A percentile compares a stretch with the other conserved stretches of the same genome.
These are phyloP conservation scores for Plenodomus lindquistii DNA, from an alignment of 2,329 filamentous ascomycete genomes.

Conservation along the genomic window DNA sequence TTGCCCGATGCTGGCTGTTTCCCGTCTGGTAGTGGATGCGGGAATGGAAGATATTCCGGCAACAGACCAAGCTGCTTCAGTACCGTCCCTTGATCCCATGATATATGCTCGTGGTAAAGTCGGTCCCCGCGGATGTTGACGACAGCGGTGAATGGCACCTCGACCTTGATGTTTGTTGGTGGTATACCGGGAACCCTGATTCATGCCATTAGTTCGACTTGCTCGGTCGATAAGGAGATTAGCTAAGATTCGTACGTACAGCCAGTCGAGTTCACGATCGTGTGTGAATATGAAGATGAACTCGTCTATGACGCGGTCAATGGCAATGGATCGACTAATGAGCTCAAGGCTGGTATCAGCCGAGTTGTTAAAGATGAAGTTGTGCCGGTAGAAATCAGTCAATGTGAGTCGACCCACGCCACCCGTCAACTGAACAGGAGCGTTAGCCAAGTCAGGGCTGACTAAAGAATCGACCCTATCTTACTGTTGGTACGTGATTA, in stretches of 20 bases:
- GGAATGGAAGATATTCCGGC: slow-evolving; percentile 67
- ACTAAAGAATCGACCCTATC: neutral
- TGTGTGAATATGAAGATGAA: slow-evolving; percentile 31
- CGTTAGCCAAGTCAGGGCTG: neutral
- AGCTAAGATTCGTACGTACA: slow-evolving; percentile 30
- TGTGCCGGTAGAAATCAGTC: slow-evolving; percentile 67
- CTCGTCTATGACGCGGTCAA: slow-evolving; percentile 61
- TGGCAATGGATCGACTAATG: slow-evolving; percentile 69
- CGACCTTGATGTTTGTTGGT: slow-evolving; percentile 46
- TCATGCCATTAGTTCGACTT: too few species aligned
- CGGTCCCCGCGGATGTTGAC: slow-evolving; percentile 69
- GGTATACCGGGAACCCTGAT: slow-evolving; percentile 14
- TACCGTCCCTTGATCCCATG: slow-evolving; percentile 67
- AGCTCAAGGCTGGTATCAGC: slow-evolving; percentile 68
- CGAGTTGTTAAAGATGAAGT: slow-evolving; percentile 75
- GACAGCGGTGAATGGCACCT: slow-evolving; percentile 64
- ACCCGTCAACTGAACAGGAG: slow-evolving; percentile 53
- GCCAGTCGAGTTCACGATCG: slow-evolving; percentile 23
- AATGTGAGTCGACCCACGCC: slow-evolving; percentile 66
- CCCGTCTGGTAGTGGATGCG: slow-evolving; percentile 32
- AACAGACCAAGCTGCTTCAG: slow-evolving; percentile 64
- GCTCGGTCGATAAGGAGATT: too few species aligned
- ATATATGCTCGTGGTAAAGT: slow-evolving; percentile 69
- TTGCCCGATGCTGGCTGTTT: slow-evolving; percentile 41
- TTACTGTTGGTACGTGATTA: slow-evolving; percentile 67